Evolutionary conservation across 768 basidiomycete species (phyloP).

Genomic region (Leccinum disarticulatum): DNA sequence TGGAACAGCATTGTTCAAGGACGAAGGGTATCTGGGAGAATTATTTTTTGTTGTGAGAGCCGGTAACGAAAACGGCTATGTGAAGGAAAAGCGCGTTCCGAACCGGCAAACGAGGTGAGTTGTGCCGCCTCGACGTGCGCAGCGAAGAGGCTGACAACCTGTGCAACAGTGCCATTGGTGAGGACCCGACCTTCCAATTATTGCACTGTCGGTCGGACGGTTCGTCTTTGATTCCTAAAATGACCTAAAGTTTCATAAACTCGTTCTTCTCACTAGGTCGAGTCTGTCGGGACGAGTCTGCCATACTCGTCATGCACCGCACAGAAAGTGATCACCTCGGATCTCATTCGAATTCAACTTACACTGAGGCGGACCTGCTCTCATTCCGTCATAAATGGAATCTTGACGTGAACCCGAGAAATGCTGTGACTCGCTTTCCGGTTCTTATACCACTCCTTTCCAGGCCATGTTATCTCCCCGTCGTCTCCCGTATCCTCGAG

Average conservation of each 20-base stretch:
- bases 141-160: slow-evolving; percentile 15
- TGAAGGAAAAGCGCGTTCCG: slow-evolving; percentile 17
- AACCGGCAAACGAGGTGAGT: slow-evolving; percentile 7
- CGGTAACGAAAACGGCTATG: slow-evolving; percentile 19
- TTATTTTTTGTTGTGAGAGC: not conserved
- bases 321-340: slow-evolving; percentile 30
- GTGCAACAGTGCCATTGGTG: slow-evolving; percentile 13
- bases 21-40: not conserved
- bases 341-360: slow-evolving; percentile 23
- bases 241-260: slow-evolving; percentile 36
- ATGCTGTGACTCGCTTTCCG: slow-evolving; percentile 30
- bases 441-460: slow-evolving; percentile 29
- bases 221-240: slow-evolving; percentile 33
- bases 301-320: slow-evolving; percentile 35
- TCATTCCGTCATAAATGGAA: slow-evolving; percentile 17
- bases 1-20: not conserved
- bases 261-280: slow-evolving; percentile 25
- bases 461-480: slow-evolving; percentile 15
- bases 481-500: slow-evolving; percentile 13
- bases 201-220: not conserved
- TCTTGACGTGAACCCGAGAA: slow-evolving; percentile 33
- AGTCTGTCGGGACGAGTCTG: slow-evolving; percentile 32
- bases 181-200: slow-evolving; percentile 18
- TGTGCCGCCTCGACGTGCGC: not conserved
- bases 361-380: slow-evolving; percentile 24